Percentiles rank a stretch among this genome's conserved stretches.
These are phyloP conservation scores for Rhododendron ovatum DNA, from an alignment of 148 eudicot species.

Conservation along the genomic window DNA sequence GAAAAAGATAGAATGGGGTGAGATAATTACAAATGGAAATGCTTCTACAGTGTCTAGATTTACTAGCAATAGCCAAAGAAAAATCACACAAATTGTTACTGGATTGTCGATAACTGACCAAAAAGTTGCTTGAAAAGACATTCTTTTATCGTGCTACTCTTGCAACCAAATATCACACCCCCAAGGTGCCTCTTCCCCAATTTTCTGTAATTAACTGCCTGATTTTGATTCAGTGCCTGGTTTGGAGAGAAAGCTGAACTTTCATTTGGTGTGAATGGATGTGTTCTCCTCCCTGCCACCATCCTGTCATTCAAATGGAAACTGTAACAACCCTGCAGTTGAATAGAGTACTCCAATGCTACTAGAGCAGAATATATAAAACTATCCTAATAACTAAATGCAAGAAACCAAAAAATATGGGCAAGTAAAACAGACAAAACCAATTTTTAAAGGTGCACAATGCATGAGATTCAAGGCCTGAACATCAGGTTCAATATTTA, in stretches of 20 bases:
- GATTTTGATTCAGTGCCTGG: not conserved
- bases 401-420: not conserved
- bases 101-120: conserved; percentile 43
- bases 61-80: not conserved
- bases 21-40: not conserved
- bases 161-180: conserved; percentile 84
- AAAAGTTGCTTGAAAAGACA: conserved; percentile 74
- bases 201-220: conserved; percentile 30
- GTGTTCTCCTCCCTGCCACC: conserved; percentile 36
- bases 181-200: conserved; percentile 55
- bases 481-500: not conserved
- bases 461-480: not conserved
- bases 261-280: conserved; percentile 9
- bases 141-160: conserved; percentile 47
- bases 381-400: not conserved
- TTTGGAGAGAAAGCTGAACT: conserved; percentile 5
- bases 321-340: conserved; percentile 5
- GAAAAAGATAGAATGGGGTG: not conserved
- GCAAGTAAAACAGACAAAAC: not conserved
- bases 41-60: not conserved
- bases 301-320: conserved; percentile 32
- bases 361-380: not conserved
- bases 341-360: not conserved
- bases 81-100: not conserved
- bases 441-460: not conserved